These are phyloP conservation scores for Sphagnum magellanicum DNA, from an alignment of 228 moss, liverwort and hornwort genomes.

Conservation along the genomic window DNA sequence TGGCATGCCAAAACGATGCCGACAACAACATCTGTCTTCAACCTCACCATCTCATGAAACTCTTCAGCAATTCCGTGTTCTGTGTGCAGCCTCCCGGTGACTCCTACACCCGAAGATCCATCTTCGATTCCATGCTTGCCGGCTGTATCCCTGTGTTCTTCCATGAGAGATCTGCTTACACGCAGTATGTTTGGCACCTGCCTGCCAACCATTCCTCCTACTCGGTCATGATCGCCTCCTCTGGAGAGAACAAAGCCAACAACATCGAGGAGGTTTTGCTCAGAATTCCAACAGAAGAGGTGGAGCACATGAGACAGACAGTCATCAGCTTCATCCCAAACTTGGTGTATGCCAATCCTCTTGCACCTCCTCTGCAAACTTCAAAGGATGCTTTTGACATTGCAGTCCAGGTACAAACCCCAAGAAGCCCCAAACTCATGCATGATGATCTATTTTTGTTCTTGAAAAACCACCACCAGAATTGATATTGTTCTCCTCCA, in stretches of 20 bases:
- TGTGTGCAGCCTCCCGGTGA: conserved; percentile 85
- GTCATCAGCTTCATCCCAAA: conserved; percentile 63
- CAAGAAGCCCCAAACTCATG: too few relatives aligned
- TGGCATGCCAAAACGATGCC: conserved; percentile 40
- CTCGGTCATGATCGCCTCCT: conserved; percentile 62
- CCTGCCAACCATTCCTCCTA: conserved; percentile 50
- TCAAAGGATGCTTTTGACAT: conserved; percentile 70
- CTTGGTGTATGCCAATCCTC: conserved; percentile 53
- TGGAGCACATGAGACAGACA: conserved; percentile 52
- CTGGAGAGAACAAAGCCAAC: conserved; percentile 16
- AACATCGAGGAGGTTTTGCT: conserved; percentile 45
- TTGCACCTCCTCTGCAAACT: conserved; percentile 18
- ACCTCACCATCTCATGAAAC: conserved; percentile 60
- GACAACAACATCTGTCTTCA: conserved; percentile 29
- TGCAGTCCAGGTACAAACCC: conserved; percentile 32
- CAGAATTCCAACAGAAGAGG: conserved; percentile 24
- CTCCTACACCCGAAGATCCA: conserved; percentile 74
- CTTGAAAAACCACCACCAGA: too few relatives aligned
- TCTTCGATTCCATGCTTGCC: conserved; percentile 81
- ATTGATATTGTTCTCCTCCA: too few relatives aligned
- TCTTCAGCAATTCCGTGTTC: conserved; percentile 71
- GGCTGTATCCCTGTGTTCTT: conserved; percentile 98
- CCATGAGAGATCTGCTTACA: conserved; percentile 59
- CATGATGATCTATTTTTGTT: too few relatives aligned
- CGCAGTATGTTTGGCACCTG: conserved; percentile 75